phyloP scores from a whole-genome alignment of 2,329 filamentous ascomycete genomes.

The Gnomoniopsis sp. region DNA sequence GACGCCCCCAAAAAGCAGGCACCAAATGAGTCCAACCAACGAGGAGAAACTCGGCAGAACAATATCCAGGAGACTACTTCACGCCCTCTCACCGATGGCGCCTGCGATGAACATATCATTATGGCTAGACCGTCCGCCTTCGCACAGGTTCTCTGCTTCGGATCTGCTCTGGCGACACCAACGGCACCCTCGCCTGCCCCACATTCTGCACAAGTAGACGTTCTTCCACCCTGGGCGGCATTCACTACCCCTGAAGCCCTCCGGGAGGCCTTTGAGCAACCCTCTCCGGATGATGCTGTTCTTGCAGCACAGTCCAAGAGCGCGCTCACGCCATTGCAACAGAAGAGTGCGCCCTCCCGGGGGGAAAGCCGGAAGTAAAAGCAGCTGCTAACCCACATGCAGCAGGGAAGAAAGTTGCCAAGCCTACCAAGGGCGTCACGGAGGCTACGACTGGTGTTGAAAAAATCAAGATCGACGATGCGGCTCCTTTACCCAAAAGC shows the following conservation, averaged over 20 bases:
- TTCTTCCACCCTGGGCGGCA: conserved; percentile 45
- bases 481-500: conserved; percentile 55
- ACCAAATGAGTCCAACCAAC: not conserved
- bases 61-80: not conserved
- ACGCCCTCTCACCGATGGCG: not conserved
- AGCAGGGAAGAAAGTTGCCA: conserved; percentile 47
- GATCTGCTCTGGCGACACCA: conserved; percentile 29
- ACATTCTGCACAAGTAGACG: conserved; percentile 29
- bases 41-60: not conserved
- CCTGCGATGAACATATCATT: not conserved
- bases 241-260: conserved; percentile 40
- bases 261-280: conserved; percentile 70
- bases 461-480: conserved; percentile 42
- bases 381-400: conserved; percentile 49
- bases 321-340: conserved; percentile 50
- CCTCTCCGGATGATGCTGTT: conserved; percentile 90
- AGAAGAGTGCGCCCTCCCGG: not conserved
- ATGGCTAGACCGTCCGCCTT: conserved; percentile 49
- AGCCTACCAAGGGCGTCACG: conserved; percentile 37
- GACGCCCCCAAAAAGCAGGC: not conserved
- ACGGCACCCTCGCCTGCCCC: conserved; percentile 14
- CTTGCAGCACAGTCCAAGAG: conserved; percentile 85
- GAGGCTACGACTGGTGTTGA: conserved; percentile 34
- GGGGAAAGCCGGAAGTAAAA: conserved; percentile 40
- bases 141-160: conserved; percentile 47